Percentiles rank a stretch among this genome's conserved stretches.
phyloP scores from a whole-genome alignment of 1,139 yeast species.

The Spencermartinsiella ligniputridi region DNA sequence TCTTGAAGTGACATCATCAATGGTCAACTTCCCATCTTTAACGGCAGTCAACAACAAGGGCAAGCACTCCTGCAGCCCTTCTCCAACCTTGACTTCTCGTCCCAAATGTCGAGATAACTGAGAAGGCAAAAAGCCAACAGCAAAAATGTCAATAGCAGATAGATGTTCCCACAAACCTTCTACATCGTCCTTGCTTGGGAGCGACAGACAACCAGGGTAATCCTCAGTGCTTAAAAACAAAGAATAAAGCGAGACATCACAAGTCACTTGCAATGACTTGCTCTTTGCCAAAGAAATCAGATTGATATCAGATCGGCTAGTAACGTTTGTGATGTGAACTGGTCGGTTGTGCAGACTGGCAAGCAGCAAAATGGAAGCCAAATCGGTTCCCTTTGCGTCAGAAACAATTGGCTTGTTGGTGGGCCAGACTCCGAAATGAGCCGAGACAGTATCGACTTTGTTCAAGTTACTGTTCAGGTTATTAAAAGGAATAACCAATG shows the following conservation, averaged over 20 bases:
- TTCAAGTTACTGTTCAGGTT: constrained; percentile 56
- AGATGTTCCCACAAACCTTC: constrained; percentile 76
- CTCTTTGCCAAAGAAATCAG: constrained; percentile 83
- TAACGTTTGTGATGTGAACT: constrained; percentile 85
- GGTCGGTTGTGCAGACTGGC: constrained; percentile 85
- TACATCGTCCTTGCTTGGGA: constrained; percentile 81
- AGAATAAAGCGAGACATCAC: constrained; percentile 82
- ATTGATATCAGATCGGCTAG: constrained; percentile 75
- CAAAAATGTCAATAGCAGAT: constrained; percentile 74
- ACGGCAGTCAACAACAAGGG: constrained; percentile 84
- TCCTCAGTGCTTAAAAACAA: constrained; percentile 73
- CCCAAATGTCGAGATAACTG: constrained; percentile 64
- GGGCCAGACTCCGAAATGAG: constrained; percentile 85
- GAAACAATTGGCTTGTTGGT: constrained; percentile 78
- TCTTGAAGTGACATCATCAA: constrained; percentile 66
- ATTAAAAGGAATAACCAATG: constrained; percentile 76
- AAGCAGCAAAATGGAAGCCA: constrained; percentile 83
- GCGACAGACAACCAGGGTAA: constrained; percentile 61
- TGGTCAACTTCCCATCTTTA: constrained; percentile 62
- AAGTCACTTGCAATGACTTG: constrained; percentile 76
- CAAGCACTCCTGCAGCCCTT: constrained; percentile 74
- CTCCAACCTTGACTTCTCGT: constrained; percentile 58
- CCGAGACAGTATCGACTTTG: constrained; percentile 70
- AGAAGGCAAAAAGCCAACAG: constrained; percentile 78
- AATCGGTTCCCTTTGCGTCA: constrained; percentile 86